Conservation (phyloP, 768 basidiomycete genomes). For the Postia placenta region DNA sequence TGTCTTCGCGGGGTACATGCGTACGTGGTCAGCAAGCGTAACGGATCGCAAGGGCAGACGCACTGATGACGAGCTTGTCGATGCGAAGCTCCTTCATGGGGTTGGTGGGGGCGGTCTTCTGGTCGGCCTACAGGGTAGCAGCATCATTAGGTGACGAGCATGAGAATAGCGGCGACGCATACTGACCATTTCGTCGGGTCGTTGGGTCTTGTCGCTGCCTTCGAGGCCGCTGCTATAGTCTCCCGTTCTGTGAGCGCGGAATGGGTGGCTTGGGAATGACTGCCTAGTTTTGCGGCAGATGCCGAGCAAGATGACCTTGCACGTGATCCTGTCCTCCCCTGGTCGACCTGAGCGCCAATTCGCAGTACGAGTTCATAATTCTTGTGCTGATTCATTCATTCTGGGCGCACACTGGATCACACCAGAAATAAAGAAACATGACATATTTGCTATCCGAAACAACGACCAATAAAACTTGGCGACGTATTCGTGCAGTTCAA, state of each 20-base stretch:
- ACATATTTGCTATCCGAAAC: no score
- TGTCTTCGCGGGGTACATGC: slow-evolving; percentile 52
- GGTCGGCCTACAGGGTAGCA: slow-evolving; percentile 61
- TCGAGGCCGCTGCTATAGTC: slow-evolving; percentile 8
- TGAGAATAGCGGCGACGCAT: background rate
- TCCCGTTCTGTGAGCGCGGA: slow-evolving; percentile 1
- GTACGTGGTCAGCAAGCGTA: background rate
- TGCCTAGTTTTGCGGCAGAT: slow-evolving; percentile 12
- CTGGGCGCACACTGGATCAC: no score
- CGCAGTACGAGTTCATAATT: background rate
- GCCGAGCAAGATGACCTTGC: slow-evolving; percentile 4
- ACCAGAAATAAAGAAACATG: no score
- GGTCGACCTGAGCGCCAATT: background rate
- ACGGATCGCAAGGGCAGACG: slow-evolving; percentile 43
- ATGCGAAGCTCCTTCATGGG: slow-evolving; percentile 94
- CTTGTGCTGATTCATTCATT: background rate
- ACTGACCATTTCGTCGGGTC: slow-evolving; percentile 14
- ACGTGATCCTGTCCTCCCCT: background rate
- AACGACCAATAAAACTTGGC: no score
- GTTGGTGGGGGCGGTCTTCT: slow-evolving; percentile 85
- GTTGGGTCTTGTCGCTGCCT: slow-evolving; percentile 16
- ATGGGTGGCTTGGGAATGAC: slow-evolving; percentile 19
- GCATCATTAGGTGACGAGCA: no score
- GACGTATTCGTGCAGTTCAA: no score
- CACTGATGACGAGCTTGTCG: slow-evolving; percentile 99